Percentiles rank a stretch among this genome's conserved stretches.
These are phyloP conservation scores for Aureobasidium sp. DNA, from an alignment of 2,329 filamentous ascomycete genomes.

Conservation along the genomic window DNA sequence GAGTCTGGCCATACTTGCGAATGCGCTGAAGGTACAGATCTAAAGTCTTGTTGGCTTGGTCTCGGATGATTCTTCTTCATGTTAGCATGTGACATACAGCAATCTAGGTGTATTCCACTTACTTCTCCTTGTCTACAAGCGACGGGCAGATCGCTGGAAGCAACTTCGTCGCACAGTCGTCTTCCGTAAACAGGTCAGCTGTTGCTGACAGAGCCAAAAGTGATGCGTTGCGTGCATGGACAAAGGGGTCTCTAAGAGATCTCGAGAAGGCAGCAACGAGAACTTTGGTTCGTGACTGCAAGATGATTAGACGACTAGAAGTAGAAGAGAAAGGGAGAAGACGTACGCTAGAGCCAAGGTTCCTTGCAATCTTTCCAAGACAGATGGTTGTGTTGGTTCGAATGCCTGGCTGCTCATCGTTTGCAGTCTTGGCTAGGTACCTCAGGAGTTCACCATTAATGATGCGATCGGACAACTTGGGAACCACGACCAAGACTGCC, in stretches of 20 bases:
- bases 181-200: constrained; percentile 74
- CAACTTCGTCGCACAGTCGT: constrained; percentile 78
- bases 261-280: constrained; percentile 86
- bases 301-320: constrained; percentile 18
- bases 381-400: constrained; percentile 98
- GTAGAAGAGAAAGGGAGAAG: not conserved
- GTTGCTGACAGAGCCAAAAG: constrained; percentile 81
- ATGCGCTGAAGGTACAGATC: constrained; percentile 78
- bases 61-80: constrained; percentile 57
- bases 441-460: constrained; percentile 89
- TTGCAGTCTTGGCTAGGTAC: constrained; percentile 88
- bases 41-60: constrained; percentile 82
- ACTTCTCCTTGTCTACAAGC: constrained; percentile 89
- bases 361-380: constrained; percentile 87
- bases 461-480: constrained; percentile 82
- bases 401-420: constrained; percentile 95
- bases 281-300: constrained; percentile 72
- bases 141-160: constrained; percentile 76
- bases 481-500: constrained; percentile 76
- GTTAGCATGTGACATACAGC: constrained; percentile 2
- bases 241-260: constrained; percentile 83
- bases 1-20: constrained; percentile 63
- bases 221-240: constrained; percentile 85
- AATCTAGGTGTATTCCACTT: constrained; percentile 13
- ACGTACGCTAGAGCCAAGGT: constrained; percentile 57